Evolutionary conservation across 306 rosid genomes (phyloP), one percentile per base, ranked within the genome.

Genomic region (Calophaca sinica): DNA sequence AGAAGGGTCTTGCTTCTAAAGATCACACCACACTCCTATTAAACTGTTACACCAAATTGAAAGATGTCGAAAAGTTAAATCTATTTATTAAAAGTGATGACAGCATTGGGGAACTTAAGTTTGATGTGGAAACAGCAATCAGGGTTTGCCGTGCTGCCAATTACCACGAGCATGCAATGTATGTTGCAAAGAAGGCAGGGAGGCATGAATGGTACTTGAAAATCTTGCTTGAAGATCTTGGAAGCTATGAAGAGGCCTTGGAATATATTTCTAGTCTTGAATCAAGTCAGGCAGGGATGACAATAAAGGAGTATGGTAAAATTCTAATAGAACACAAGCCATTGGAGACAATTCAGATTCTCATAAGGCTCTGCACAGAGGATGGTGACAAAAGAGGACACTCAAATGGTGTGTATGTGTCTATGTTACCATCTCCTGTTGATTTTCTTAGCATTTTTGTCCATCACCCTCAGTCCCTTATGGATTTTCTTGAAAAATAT

Each of bases 121-220:
- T 94, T 84, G 99, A 94, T 44, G 96, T 94, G 62, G 99, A 94
- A 84, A 94, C 99, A 78, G 97, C 96, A 65, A 91, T 92, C 73
- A 85, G 96, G 83, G 99, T 94, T 73, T 94, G 99, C 49, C 97
- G 99, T 57, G 94, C 99, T 81, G 97, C 99, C 79, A 92, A 87
- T 86, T 94, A 94, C 90, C 92, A 94, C 54, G 99, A 94, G 83
- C 99, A 92, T 86, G 99, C 99, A 31, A 94, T 94, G 99, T 92
- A 90, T 90, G 99, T 94, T 52, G 96, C 99, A 80, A 94, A 88
- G 89, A 94, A 88, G 82, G 93, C 94, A 14, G 90, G 96, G 81
- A 88, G 89, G 85, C 99, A 94, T 62, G 97, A 94, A 78, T 87
- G 90, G 96, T 92, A 94, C 85, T 86, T 94, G 83, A 94, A 94